phyloP scores from a whole-genome alignment of 306 rosid genomes.

The Prunus dulcis region DNA sequence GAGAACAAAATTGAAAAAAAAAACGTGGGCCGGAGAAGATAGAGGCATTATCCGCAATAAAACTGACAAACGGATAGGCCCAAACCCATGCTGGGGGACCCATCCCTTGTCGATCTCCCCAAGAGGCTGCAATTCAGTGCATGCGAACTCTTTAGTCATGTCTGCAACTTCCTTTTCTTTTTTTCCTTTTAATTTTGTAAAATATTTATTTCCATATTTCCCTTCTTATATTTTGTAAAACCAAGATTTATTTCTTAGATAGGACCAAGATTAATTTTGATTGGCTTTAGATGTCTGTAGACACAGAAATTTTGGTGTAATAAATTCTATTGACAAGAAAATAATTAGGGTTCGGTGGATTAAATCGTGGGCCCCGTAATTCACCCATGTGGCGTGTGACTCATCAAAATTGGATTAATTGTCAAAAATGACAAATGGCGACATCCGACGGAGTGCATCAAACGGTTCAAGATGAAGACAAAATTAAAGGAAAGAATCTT shows the following conservation, averaged over 20 bases:
- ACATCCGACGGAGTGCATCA: no score
- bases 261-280: no score
- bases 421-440: no score
- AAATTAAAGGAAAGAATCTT: no score
- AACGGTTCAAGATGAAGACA: no score
- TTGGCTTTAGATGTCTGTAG: no score
- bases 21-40: not conserved
- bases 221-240: not conserved
- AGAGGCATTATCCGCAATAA: not conserved
- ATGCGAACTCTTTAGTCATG: not conserved
- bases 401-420: no score
- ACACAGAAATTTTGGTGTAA: no score
- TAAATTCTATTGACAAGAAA: no score
- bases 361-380: no score
- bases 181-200: not conserved
- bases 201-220: not conserved
- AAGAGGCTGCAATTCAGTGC: not conserved
- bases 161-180: not conserved
- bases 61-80: not conserved
- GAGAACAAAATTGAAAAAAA: not conserved
- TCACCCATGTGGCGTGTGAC: no score
- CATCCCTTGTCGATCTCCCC: not conserved
- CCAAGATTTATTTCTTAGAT: not conserved
- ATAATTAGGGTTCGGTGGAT: no score
- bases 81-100: not conserved